phyloP scores from a whole-genome alignment of 352 stramenopile species.

The Globisporangium rhizosaccharum region DNA sequence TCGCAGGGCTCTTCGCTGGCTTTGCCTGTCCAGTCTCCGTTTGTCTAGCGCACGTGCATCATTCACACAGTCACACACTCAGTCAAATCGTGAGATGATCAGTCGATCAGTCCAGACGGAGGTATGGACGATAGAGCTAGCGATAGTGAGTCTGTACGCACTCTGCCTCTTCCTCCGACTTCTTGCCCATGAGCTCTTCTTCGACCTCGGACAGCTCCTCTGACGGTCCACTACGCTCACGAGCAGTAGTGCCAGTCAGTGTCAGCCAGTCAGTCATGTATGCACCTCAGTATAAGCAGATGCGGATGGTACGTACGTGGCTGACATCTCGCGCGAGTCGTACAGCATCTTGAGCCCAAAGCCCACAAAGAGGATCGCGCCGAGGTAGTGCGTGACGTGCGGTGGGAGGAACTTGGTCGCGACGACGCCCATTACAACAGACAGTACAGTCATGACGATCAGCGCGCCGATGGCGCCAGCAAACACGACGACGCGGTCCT shows the following conservation, averaged over 20 bases:
- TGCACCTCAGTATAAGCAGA: background rate
- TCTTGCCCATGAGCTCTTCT: slow-evolving; percentile 83
- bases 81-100: background rate
- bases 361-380: slow-evolving; percentile 94
- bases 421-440: slow-evolving; percentile 95
- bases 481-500: slow-evolving; percentile 94
- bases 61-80: background rate
- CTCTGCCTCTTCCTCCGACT: slow-evolving; percentile 58
- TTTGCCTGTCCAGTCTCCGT: slow-evolving; percentile 22
- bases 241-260: background rate
- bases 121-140: background rate
- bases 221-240: slow-evolving; percentile 45
- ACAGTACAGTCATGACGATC: slow-evolving; percentile 97
- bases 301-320: slow-evolving; percentile 33
- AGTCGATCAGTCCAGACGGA: background rate
- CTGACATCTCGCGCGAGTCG: slow-evolving; percentile 78
- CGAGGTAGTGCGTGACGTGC: slow-evolving; percentile 95
- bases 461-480: slow-evolving; percentile 93
- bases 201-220: slow-evolving; percentile 80
- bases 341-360: slow-evolving; percentile 95
- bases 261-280: background rate
- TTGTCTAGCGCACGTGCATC: slow-evolving; percentile 10
- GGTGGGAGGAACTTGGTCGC: slow-evolving; percentile 92
- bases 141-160: slow-evolving; percentile 16
- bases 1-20: slow-evolving; percentile 12